Base-by-base conservation (phyloP, 441 rosid species). In the Codiaeum variegatum region DNA sequence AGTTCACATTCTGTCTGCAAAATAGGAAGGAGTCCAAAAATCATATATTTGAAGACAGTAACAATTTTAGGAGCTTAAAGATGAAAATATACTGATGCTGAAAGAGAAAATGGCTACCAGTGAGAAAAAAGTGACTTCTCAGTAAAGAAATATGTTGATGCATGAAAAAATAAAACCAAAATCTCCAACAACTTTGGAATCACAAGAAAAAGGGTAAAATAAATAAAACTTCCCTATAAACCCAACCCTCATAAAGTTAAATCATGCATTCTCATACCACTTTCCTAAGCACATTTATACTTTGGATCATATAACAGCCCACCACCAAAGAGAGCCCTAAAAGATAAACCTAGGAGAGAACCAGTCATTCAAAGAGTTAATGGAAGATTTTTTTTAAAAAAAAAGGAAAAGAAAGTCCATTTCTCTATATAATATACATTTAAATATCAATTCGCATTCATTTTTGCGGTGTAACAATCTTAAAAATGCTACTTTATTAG, bases 1-100 rank as follows among this genome's bases (percentile, higher is more conserved):
- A 91, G 79, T 64, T 91, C 93, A 54, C 94, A 86, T 80, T 94
- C 98, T 76, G 79, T 81, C 99, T 94, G 97, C 83, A 83, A 78
- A 69, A 67, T 59, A 63, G 32, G 34, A 67, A 62, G 56, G 67
- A 38, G 32, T 62, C 73, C 44, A 78, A 67, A 56, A 66, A 76
- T 56, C 62, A 58, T 15, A 65, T 3, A 60, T 64, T 24, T 13
- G 23, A 77, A 40, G 31, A 4, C 55, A 59, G 26, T 55, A 73
- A 21, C 70, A 66, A 24, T 3, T 64, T 7, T 29, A 47, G 38
- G 69, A 31, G 71, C 28, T 63, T 29, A 34, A 47, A 34, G 56
- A 62, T 36, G 62, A 40, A 66, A 56, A 26, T 36, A 74, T 1
- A 3, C 19, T 15, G 58, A 74, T 1, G 5, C 19, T 15, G 58